Percentiles rank a stretch among this genome's conserved stretches.
Evolutionary conservation across 768 basidiomycete genomes (phyloP).

Genomic region (Rickenella mellea): DNA sequence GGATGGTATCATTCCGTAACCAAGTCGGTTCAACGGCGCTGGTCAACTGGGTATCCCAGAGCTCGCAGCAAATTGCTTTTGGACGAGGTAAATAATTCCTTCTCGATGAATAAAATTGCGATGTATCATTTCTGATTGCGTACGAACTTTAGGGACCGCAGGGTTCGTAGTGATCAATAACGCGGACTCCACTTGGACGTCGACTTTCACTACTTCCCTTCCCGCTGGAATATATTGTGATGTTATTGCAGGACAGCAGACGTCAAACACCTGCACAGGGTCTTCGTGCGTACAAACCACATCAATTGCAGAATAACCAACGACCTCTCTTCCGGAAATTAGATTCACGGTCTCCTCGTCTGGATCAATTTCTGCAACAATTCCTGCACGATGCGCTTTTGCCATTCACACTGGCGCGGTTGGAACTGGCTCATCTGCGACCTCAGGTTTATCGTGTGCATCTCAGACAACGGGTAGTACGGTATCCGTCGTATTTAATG

Average conservation of each 20-base stretch:
- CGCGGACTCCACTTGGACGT: slow-evolving; percentile 42
- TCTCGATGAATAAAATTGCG: neutral
- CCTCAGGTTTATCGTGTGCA: slow-evolving; percentile 4
- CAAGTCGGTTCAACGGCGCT: slow-evolving; percentile 41
- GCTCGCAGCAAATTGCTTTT: slow-evolving; percentile 55
- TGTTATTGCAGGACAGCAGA: slow-evolving; percentile 40
- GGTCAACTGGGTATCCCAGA: slow-evolving; percentile 49
- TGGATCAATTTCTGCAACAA: slow-evolving; percentile 39
- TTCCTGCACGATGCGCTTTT: slow-evolving; percentile 42
- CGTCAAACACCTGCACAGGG: slow-evolving; percentile 38
- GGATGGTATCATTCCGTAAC: slow-evolving; percentile 43
- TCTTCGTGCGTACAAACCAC: slow-evolving; percentile 27
- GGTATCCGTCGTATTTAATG: slow-evolving; percentile 39
- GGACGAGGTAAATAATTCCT: slow-evolving; percentile 36
- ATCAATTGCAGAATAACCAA: too few relatives aligned
- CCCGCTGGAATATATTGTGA: slow-evolving; percentile 57
- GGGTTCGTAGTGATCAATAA: slow-evolving; percentile 68
- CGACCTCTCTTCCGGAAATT: neutral
- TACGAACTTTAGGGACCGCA: slow-evolving; percentile 28
- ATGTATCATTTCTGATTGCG: neutral
- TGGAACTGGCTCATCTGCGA: slow-evolving; percentile 6
- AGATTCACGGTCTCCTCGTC: slow-evolving; percentile 36
- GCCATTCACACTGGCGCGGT: slow-evolving; percentile 43
- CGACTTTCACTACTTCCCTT: slow-evolving; percentile 48
- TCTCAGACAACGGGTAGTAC: slow-evolving; percentile 7